Evolutionary conservation across 1,284 basidiomycete species (phyloP).

Genomic region (Sporisorium exsertum): DNA sequence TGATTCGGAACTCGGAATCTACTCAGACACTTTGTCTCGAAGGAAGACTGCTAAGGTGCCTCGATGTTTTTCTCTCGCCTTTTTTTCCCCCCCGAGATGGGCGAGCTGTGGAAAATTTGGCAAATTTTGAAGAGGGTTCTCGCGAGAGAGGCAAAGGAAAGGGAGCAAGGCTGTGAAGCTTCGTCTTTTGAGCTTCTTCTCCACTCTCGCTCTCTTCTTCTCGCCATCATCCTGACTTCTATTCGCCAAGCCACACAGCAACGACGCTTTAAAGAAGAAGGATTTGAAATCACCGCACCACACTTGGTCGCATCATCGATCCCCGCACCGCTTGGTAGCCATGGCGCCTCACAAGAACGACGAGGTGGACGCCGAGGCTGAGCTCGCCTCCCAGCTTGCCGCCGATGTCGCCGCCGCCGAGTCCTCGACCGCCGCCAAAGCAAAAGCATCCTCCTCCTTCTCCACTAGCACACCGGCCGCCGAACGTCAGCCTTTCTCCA

Average conservation of each 20-base stretch:
- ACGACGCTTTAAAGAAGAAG: not conserved
- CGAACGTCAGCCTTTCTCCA: conserved; percentile 57
- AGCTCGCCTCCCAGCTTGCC: conserved; percentile 62
- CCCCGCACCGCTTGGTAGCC: not conserved
- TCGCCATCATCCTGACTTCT: conserved; percentile 6
- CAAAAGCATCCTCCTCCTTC: conserved; percentile 37
- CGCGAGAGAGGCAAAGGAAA: not conserved
- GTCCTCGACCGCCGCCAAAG: conserved; percentile 28
- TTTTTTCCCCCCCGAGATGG: conserved; percentile 2
- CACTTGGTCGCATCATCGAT: not conserved
- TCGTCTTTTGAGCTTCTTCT: conserved; percentile 1
- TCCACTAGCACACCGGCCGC: conserved; percentile 37
- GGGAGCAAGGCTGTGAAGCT: not conserved
- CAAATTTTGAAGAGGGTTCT: conserved; percentile 34
- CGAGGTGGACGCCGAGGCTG: conserved; percentile 53
- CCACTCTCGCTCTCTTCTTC: not conserved
- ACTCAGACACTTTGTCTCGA: not conserved
- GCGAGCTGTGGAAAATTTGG: conserved; percentile 31
- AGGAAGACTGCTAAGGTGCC: conserved; percentile 4
- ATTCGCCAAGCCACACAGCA: not conserved
- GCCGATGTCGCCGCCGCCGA: conserved; percentile 57
- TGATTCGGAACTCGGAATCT: conserved; percentile 22
- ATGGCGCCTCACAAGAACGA: conserved; percentile 46
- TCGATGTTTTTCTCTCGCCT: not conserved
- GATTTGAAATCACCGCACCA: not conserved